Conservation (phyloP, 78 protist genomes). For the Isochrysis galbana region DNA sequence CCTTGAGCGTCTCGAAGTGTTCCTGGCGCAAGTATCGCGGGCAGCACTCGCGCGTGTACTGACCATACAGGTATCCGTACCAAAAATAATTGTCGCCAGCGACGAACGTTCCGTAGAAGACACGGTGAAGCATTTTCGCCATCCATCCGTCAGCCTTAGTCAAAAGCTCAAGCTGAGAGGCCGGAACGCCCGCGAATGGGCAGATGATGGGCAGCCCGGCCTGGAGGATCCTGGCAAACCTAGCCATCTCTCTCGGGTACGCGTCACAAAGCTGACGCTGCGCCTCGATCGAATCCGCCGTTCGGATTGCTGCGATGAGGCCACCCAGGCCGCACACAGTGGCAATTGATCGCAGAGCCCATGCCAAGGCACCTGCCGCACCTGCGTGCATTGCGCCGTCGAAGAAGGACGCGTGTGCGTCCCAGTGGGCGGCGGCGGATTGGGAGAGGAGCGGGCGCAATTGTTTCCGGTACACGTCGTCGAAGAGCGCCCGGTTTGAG, state of each 20-base stretch:
- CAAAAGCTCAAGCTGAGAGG: not conserved
- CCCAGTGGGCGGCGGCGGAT: not conserved
- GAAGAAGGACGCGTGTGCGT: not conserved
- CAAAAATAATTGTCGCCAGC: not conserved
- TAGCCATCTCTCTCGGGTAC: not conserved
- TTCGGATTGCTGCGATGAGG: not conserved
- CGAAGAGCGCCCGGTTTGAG: not conserved
- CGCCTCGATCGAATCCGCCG: not conserved
- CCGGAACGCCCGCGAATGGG: not conserved
- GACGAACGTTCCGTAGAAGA: not conserved
- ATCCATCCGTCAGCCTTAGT: not conserved
- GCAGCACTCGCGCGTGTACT: not conserved
- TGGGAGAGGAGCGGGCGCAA: conserved; percentile 2
- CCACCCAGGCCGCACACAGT: not conserved
- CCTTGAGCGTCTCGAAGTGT: not conserved
- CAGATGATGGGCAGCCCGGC: not conserved
- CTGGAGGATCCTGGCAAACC: not conserved
- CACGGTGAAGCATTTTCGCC: not conserved
- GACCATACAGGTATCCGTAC: not conserved
- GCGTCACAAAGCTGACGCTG: not conserved
- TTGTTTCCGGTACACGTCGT: not conserved
- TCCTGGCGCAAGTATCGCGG: not conserved
- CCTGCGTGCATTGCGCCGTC: not conserved
- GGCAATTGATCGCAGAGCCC: not conserved
- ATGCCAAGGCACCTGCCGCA: not conserved